Percentiles rank a stretch among this genome's conserved stretches.
phyloP scores from a whole-genome alignment of 768 basidiomycete species.

The Xerocomellus dryophilus region DNA sequence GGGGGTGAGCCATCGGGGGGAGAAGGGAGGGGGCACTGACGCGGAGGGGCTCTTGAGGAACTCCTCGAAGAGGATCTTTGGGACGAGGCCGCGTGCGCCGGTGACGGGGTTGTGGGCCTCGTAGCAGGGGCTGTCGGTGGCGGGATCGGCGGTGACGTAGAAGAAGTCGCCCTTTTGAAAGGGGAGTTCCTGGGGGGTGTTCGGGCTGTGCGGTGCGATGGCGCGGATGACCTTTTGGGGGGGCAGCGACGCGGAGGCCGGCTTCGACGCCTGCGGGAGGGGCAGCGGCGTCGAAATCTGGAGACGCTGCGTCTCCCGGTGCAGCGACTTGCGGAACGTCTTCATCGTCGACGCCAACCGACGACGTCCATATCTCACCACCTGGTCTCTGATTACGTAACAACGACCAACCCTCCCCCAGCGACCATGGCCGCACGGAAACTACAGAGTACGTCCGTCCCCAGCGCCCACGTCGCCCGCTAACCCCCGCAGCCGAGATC shows the following conservation, averaged over 20 bases:
- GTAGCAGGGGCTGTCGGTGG: slow-evolving; percentile 65
- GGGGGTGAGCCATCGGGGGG: background rate
- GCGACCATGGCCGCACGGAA: slow-evolving; percentile 82
- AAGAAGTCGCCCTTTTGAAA: slow-evolving; percentile 97
- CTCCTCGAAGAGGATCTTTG: slow-evolving; percentile 84
- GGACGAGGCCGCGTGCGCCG: slow-evolving; percentile 88
- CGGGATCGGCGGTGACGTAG: slow-evolving; percentile 81
- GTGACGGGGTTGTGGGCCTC: slow-evolving; percentile 94
- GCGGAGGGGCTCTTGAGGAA: slow-evolving; percentile 68
- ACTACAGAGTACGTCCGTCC: slow-evolving; percentile 63
- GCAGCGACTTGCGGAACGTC: slow-evolving; percentile 76
- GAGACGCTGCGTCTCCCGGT: slow-evolving; percentile 55
- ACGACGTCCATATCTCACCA: too few relatives aligned
- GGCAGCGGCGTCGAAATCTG: slow-evolving; percentile 71
- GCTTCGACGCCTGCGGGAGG: slow-evolving; percentile 45
- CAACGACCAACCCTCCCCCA: background rate
- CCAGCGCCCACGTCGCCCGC: background rate
- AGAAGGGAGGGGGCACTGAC: slow-evolving; percentile 24
- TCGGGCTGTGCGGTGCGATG: slow-evolving; percentile 58
- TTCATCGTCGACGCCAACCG: slow-evolving; percentile 52
- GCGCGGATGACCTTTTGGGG: slow-evolving; percentile 97
- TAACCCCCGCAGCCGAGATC: slow-evolving; percentile 77
- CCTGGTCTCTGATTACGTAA: slow-evolving; percentile 26
- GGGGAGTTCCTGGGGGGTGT: slow-evolving; percentile 79
- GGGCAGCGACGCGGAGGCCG: slow-evolving; percentile 62